Evolutionary conservation across 306 rosid species (phyloP).

Genomic region (Vigna nakashimae): DNA sequence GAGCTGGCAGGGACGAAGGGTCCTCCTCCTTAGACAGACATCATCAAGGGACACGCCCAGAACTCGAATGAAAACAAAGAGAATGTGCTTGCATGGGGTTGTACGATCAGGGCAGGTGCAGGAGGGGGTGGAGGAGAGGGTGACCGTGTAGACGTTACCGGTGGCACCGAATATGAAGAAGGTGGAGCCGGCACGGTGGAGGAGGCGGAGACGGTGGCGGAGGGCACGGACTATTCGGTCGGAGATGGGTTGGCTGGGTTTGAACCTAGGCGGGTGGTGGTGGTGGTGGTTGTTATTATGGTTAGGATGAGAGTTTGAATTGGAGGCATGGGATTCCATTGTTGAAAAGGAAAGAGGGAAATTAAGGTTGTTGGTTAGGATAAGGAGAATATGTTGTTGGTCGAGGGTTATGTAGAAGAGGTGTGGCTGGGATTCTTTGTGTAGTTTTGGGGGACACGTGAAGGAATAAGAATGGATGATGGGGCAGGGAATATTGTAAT

Average conservation of each 20-base stretch:
- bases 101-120: constrained; percentile 91
- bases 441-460: constrained; percentile 51
- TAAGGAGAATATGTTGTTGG: not conserved
- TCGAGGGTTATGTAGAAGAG: constrained; percentile 22
- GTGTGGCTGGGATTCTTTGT: constrained; percentile 58
- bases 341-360: not conserved
- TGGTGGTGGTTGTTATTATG: not conserved
- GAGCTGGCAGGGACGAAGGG: constrained; percentile 67
- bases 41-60: constrained; percentile 66
- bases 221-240: constrained; percentile 79
- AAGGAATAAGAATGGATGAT: constrained; percentile 50
- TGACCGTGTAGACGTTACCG: constrained; percentile 80
- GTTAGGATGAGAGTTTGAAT: constrained; percentile 43
- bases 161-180: constrained; percentile 87
- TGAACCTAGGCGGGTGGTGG: constrained; percentile 47
- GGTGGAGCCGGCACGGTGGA: constrained; percentile 69
- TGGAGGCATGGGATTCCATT: constrained; percentile 74
- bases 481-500: constrained; percentile 33
- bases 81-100: constrained; percentile 86
- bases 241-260: constrained; percentile 58
- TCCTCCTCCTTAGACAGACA: constrained; percentile 62
- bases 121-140: constrained; percentile 56
- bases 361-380: not conserved
- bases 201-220: constrained; percentile 76
- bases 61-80: constrained; percentile 73